Base-by-base conservation (phyloP, 2,329 filamentous ascomycete genomes). In the Rhytidhysteron rufulum region DNA sequence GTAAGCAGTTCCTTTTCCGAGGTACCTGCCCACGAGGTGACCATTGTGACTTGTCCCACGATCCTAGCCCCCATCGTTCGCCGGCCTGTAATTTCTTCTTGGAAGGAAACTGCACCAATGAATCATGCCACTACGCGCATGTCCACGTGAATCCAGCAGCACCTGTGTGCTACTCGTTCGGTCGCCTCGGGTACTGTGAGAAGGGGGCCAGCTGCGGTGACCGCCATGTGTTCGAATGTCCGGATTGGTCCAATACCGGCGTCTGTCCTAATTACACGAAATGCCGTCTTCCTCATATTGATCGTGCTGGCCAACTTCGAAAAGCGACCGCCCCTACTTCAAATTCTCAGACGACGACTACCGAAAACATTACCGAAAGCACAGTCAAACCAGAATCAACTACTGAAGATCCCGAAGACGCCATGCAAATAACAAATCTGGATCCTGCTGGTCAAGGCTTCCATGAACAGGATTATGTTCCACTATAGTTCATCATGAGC, bases 241-340 rank as follows among this genome's bases (percentile, higher is more conserved):
- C 93, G 47, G 86, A 95, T 64, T 96, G 94, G 73, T 87, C 88
- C 77, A 95, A 95, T 69, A 88, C 80, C 45, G 91, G 91, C 56
- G 73, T 75, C 47, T 98, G 93, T 79, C n/a, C n/a, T n/a, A 82
- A 82, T 63, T 82, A 79, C 63, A 82, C 83, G 67, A 82, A 83
- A 51, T 97, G 91, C 73, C 86, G 85, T 62, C 78, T 95, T 40
- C 85, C 82, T 44, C 93, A 98, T 69, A 81, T 91, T 62, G 87
- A 93, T 70, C 83, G 87, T 68, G 89, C 89, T 62, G 89, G 86
- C 57, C 85, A 88, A 58, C 83, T 84, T 63, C 77, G 79, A 65
- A 79, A 78, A 65, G 73, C 76, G 54, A 69, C 69, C 42, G 69
- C 73, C 56, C 58, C 69, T 49, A 47, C 53, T n/a, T n/a, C n/a